Base-by-base conservation (phyloP, 352 stramenopile species). In the Pythium phragmiticola region DNA sequence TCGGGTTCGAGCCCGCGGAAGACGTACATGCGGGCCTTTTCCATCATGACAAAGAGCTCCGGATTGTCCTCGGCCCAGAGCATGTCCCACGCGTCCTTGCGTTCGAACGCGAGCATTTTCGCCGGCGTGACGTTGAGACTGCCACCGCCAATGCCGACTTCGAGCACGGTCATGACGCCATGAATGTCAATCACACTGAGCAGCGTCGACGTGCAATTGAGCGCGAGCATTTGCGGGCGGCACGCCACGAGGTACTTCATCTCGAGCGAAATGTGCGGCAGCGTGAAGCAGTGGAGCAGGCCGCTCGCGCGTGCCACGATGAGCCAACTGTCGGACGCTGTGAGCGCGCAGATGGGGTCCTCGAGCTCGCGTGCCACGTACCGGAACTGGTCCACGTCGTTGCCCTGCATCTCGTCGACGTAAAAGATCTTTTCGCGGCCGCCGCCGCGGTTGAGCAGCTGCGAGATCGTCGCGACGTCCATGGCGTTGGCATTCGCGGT, bases 11-110 rank as follows among this genome's bases (percentile, higher is more conserved):
- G 74, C 9, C 74, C 76, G 2, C 89, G 82, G 72, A 91, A 96
- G 8, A 98, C 78, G 51, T 95, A 92, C 80, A 98, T 92, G 28
- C 89, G 79, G 9, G 88, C 94, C 69, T 98, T 98, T 60, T 98
- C 92, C 82, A 94, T 94, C 68, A 97, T 88, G 36, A 95, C 92
- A 60, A 98, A 96, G 14, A 97, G 68, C 52, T 97, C 84, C 4
- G 92, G 87, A 67, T 98, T 96, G 73, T 98, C 92, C 14, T 96
- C 83, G 16, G 90, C 84, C 92, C 92, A 98, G 36, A 89, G 65
- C 58, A 98, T 89, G 57, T 97, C 92, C 92, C 92, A 98, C 5
- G 82, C 75, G 66, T 98, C 92, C 34, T 92, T 94, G 66, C 91
- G 91, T 69, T 94, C 85, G 49, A 92, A 94, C 49, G 64, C 57